Percentiles rank a stretch among this genome's conserved stretches.
phyloP scores from a whole-genome alignment of 495 filamentous ascomycete genomes.

The Hyaloscypha hepaticicola region DNA sequence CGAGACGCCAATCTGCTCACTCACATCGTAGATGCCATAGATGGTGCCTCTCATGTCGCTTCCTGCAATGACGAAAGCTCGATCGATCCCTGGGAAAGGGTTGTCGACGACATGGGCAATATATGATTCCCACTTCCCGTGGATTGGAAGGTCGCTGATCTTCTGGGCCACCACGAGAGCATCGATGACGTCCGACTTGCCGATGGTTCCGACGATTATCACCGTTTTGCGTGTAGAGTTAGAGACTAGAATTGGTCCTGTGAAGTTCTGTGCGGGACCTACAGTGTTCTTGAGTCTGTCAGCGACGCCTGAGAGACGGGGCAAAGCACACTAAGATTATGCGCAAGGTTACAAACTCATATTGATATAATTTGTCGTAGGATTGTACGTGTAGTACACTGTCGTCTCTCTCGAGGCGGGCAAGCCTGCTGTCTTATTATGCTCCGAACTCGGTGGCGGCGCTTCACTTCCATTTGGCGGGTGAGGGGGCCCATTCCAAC shows the following conservation, averaged over 20 bases:
- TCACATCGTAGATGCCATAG: constrained; percentile 71
- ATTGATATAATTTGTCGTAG: constrained; percentile 46
- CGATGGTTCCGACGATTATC: constrained; percentile 72
- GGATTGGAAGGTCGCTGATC: constrained; percentile 52
- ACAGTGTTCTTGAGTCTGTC: constrained; percentile 35
- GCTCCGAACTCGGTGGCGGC: constrained; percentile 6
- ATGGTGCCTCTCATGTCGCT: constrained; percentile 68
- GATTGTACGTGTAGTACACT: constrained; percentile 43
- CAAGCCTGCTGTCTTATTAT: constrained; percentile 8
- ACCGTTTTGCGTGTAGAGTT: constrained; percentile 47
- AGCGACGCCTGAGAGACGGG: neutral
- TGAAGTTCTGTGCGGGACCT: constrained; percentile 42
- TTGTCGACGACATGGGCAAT: constrained; percentile 56
- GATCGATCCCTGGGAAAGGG: constrained; percentile 54
- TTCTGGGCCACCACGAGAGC: constrained; percentile 51
- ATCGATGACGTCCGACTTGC: constrained; percentile 60
- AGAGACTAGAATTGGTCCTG: constrained; percentile 41
- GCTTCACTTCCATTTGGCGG: neutral
- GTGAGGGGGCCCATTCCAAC: constrained; percentile 2
- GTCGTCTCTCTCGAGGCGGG: constrained; percentile 26
- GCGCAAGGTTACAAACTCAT: constrained; percentile 35
- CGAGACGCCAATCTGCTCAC: constrained; percentile 73
- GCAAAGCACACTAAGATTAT: neutral
- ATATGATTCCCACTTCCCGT: constrained; percentile 71
- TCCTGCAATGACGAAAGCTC: constrained; percentile 68